Evolutionary conservation across 2,329 filamentous ascomycete species (phyloP).

Genomic region (Sclerotinia sclerotiorum): DNA sequence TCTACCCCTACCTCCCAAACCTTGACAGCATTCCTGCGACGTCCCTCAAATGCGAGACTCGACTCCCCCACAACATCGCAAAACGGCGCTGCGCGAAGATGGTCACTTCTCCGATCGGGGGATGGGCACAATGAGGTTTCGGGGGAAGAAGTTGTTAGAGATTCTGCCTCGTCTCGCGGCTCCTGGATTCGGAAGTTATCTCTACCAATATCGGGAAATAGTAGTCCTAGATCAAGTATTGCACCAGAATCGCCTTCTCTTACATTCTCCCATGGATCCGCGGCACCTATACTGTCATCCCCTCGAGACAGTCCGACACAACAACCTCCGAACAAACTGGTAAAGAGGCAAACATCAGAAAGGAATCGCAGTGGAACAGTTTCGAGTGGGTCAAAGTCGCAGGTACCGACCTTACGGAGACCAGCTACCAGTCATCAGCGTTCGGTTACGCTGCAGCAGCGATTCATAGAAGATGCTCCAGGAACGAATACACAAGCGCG

Average conservation of each 20-base stretch:
- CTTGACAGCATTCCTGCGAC: constrained; percentile 23
- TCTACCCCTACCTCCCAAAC: constrained; percentile 30
- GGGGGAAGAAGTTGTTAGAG: constrained; percentile 42
- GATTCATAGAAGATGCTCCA: constrained; percentile 36
- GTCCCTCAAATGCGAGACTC: constrained; percentile 28
- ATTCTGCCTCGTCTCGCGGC: constrained; percentile 60
- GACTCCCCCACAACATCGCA: constrained; percentile 29
- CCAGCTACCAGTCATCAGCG: constrained; percentile 79
- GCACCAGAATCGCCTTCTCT: constrained; percentile 66
- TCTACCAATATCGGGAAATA: constrained; percentile 63
- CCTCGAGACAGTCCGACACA: constrained; percentile 43
- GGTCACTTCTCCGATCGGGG: constrained; percentile 33
- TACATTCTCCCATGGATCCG: constrained; percentile 65
- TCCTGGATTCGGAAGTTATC: constrained; percentile 76
- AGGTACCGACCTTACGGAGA: constrained; percentile 65
- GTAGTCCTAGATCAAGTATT: constrained; percentile 63
- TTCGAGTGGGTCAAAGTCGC: constrained; percentile 54
- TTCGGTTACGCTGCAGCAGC: constrained; percentile 66
- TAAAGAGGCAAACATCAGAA: constrained; percentile 67
- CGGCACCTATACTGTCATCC: constrained; percentile 57
- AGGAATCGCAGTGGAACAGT: constrained; percentile 48
- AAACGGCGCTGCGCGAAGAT: constrained; percentile 31
- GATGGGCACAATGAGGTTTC: constrained; percentile 32
- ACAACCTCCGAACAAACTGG: constrained; percentile 70
- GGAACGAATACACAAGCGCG: constrained; percentile 28